These are phyloP conservation scores for Rhodotorula sp. DNA, from an alignment of 1,284 basidiomycete species.

Conservation along the genomic window DNA sequence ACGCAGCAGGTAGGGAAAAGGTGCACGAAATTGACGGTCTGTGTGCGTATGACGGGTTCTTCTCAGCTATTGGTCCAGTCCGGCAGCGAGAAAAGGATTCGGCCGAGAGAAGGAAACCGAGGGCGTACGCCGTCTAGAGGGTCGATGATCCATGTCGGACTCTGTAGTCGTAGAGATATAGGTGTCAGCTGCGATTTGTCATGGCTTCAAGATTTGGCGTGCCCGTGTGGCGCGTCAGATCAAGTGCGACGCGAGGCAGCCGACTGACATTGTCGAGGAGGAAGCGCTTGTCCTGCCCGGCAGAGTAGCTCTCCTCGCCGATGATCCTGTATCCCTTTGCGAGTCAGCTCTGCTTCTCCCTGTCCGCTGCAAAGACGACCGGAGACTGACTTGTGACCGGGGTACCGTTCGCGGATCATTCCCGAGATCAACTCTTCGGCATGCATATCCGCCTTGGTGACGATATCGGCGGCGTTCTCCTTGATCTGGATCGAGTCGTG, in stretches of 20 bases:
- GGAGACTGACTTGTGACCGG: slow-evolving; percentile 37
- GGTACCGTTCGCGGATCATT: slow-evolving; percentile 37
- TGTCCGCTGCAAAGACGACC: background rate
- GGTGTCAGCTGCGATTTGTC: too few species aligned
- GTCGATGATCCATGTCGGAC: slow-evolving; percentile 46
- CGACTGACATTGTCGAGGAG: slow-evolving; percentile 38
- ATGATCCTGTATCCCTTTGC: slow-evolving; percentile 42
- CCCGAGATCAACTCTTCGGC: slow-evolving; percentile 39
- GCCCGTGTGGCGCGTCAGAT: background rate
- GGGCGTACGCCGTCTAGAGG: slow-evolving; percentile 43
- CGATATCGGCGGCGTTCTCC: slow-evolving; percentile 43
- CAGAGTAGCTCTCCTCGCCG: slow-evolving; percentile 43
- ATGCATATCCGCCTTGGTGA: slow-evolving; percentile 41
- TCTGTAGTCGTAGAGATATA: slow-evolving; percentile 11
- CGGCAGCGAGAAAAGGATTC: background rate
- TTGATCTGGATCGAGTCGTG: slow-evolving; percentile 37
- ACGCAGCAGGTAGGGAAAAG: slow-evolving; percentile 43
- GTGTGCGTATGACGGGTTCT: background rate
- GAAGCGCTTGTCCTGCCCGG: slow-evolving; percentile 44
- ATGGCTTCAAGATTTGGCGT: background rate
- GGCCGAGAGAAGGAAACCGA: background rate
- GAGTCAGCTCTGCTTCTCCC: background rate
- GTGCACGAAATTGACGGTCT: slow-evolving; percentile 44
- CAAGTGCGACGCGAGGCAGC: background rate
- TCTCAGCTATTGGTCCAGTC: background rate